Evolutionary conservation across 352 stramenopile species (phyloP), one percentile per base, ranked within the genome.

Genomic region (Globisporangium takayamanum): DNA sequence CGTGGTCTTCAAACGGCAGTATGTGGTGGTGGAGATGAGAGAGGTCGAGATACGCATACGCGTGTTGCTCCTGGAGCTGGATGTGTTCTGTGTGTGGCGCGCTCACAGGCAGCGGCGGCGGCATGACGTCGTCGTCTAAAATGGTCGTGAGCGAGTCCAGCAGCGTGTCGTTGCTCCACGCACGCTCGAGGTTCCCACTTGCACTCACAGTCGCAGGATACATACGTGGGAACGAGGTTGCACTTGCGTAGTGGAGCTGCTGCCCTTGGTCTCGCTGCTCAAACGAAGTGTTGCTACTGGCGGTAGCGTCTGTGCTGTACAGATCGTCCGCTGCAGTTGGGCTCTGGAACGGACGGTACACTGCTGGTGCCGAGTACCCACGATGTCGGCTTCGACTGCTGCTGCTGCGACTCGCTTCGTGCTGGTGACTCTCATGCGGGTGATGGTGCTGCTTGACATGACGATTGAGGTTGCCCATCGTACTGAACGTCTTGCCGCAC

Each of bases 401-500:
- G 25, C 30, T 50, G 16, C 25, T 20, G 48, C 56, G 56, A 14
- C 26, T 42, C 3, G 39, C 6, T 10, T 50, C 37, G 26, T 39
- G n/a, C 37, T 50, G 47, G 7, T 55, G 25, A 1, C 12, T 26
- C n/a, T 58, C 30, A 3, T 22, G 14, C 8, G 28, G 25, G 65
- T 76, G 25, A 62, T 76, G 71, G 39, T 82, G 73, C 41, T 75
- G 51, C 48, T 77, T 80, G 26, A 76, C 37, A 60, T 85, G 75
- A 25, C 75, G 70, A 33, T 77, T 80, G 1, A 85, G 69, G 57
- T 85, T 87, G 44, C 74, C 75, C 44, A 68, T 77, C 2, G 75
- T 82, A 50, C 69, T 84, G 57, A 84, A 85, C 14, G 73, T 82
- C 54, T 85, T 85, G 57, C 73, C 75, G 46, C 73, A 85, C 20